Base-by-base conservation (phyloP, 306 rosid genomes). In the Quercus ilex region DNA sequence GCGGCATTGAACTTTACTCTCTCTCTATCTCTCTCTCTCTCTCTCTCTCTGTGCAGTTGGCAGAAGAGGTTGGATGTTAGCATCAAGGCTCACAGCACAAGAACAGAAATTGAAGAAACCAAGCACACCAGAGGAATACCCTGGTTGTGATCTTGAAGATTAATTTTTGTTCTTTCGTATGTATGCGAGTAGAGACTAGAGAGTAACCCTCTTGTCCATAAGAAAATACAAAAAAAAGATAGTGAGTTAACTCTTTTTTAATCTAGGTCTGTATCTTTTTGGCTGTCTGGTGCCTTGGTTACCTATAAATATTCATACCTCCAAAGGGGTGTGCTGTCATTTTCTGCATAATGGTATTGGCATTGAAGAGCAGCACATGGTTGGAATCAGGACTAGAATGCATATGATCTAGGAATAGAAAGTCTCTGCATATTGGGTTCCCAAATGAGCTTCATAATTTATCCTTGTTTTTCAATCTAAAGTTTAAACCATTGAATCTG, bases 51-150 rank as follows among this genome's bases (percentile, higher is more conserved):
- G 56, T 68, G 25, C n/a, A 9, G 52, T 53, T 70, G 67, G 55
- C 59, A 72, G 68, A 80, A 68, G 77, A 67, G 46, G 77, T 68
- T 68, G 79, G 28, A 72, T 74, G 78, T 84, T 76, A 62, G 79
- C 74, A 52, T 76, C 71, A 68, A 58, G 33, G 70, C 79, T 84
- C 71, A 51, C 53, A 23, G 21, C 68, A 41, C 69, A 53, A 31
- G 67, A 55, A 56, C 63, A 30, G 52, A 33, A 35, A 35, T 10
- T 67, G 28, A 17, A 10, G 52, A 8, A 67, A n/a, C 17, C 14
- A 49, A 13, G 46, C 33, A 31, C 46, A 28, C 20, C 20, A 33
- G 49, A 19, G 38, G 72, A 9, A 41, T 41, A 33, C 23, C 1
- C 46, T n/a, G 15, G 52, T 19, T 59, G n/a, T 33, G 52, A 19